Conservation (phyloP, 305 asterid species). For the Fraxinus angustifolia region DNA sequence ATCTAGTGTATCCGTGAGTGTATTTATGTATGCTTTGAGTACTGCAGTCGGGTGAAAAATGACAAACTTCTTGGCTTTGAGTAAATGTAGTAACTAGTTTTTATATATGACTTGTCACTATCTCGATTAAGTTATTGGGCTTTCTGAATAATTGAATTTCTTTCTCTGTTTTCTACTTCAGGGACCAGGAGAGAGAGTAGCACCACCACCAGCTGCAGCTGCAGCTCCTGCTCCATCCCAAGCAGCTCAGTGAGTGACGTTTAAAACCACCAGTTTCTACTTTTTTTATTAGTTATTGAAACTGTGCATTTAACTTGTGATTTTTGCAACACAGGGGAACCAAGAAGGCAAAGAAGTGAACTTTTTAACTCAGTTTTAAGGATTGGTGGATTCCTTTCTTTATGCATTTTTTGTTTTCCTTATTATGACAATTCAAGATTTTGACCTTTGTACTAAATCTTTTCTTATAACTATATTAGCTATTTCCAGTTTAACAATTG, state of each 20-base stretch:
- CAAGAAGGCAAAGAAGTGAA: slow-evolving; percentile 74
- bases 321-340: slow-evolving; percentile 43
- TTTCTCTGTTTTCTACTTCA: slow-evolving; percentile 16
- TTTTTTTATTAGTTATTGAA: not conserved
- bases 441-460: slow-evolving; percentile 4
- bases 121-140: not conserved
- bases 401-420: slow-evolving; percentile 26
- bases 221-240: slow-evolving; percentile 48
- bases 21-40: not conserved
- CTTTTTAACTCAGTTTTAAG: slow-evolving; percentile 12
- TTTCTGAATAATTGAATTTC: not conserved
- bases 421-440: slow-evolving; percentile 26
- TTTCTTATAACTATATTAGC: not conserved
- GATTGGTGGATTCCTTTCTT: slow-evolving; percentile 12
- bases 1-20: not conserved
- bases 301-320: not conserved
- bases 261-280: not conserved
- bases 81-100: not conserved
- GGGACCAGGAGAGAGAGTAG: slow-evolving; percentile 75
- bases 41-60: not conserved
- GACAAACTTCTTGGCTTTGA: not conserved
- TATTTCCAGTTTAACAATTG: not conserved
- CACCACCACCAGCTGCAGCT: slow-evolving; percentile 28
- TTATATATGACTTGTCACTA: not conserved
- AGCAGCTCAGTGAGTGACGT: slow-evolving; percentile 51